Percentiles rank a stretch among this genome's conserved stretches.
Conservation (phyloP, 306 rosid genomes). For the Lagenaria siceraria region DNA sequence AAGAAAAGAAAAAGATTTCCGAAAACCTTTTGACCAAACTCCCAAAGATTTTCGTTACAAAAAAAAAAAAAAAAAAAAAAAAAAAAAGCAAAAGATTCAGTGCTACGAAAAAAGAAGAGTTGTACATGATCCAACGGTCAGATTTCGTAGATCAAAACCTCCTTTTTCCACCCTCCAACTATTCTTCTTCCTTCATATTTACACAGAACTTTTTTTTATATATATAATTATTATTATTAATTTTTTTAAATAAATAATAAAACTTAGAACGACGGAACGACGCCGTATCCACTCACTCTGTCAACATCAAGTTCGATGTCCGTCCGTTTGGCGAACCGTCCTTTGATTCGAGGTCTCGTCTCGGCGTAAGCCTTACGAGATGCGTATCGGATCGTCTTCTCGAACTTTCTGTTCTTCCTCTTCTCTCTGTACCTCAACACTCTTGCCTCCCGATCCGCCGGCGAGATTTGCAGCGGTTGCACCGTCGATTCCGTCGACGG, state of each 20-base stretch:
- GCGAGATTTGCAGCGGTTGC: constrained; percentile 37
- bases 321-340: constrained; percentile 79
- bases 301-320: constrained; percentile 41
- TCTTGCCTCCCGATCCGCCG: constrained; percentile 82
- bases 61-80: neutral
- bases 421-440: constrained; percentile 95
- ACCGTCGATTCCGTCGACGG: constrained; percentile 14
- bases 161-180: neutral
- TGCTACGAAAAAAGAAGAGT: neutral
- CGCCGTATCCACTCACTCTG: constrained; percentile 55
- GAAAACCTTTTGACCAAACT: neutral
- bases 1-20: no score
- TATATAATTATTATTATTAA: neutral
- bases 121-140: constrained; percentile 3
- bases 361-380: constrained; percentile 94
- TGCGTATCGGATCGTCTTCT: constrained; percentile 94
- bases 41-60: neutral
- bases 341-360: constrained; percentile 89
- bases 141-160: neutral
- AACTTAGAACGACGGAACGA: constrained; percentile 55
- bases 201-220: neutral
- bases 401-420: constrained; percentile 91
- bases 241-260: neutral
- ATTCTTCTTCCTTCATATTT: neutral
- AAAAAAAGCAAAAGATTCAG: neutral